Evolutionary conservation across 2,329 filamentous ascomycete species (phyloP).

Genomic region (Cordyceps militaris): DNA sequence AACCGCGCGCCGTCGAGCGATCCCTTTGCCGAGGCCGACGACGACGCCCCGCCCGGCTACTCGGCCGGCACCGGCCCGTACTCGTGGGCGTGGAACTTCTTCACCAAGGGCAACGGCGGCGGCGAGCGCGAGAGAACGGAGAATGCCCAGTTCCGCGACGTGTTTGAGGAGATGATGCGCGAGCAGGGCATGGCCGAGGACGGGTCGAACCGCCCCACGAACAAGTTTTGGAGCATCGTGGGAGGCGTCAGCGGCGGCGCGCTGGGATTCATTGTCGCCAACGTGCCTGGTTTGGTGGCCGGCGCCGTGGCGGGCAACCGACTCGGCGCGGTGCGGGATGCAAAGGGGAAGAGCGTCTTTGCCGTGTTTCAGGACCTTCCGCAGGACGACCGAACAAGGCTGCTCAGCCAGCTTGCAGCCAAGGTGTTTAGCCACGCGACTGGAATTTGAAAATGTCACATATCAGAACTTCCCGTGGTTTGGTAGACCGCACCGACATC

Average conservation of each 20-base stretch:
- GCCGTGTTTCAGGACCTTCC: constrained; percentile 85
- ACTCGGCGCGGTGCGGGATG: constrained; percentile 82
- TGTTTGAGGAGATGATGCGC: constrained; percentile 85
- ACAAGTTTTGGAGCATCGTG: constrained; percentile 78
- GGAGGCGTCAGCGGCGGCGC: constrained; percentile 83
- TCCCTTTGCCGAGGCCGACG: constrained; percentile 41
- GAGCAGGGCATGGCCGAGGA: constrained; percentile 77
- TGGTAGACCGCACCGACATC: too few relatives aligned
- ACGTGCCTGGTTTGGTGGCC: constrained; percentile 80
- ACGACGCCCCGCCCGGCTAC: constrained; percentile 36
- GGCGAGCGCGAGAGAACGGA: constrained; percentile 46
- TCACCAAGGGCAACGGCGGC: constrained; percentile 37
- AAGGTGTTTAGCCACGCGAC: constrained; percentile 81
- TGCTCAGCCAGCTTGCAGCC: constrained; percentile 77
- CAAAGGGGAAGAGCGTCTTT: constrained; percentile 92
- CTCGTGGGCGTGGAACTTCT: constrained; percentile 70
- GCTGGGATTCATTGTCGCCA: constrained; percentile 91
- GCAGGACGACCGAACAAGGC: constrained; percentile 68
- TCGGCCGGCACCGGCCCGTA: constrained; percentile 44
- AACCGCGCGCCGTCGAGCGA: constrained; percentile 26
- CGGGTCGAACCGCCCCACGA: constrained; percentile 50
- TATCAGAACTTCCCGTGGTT: background rate
- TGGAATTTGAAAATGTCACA: constrained; percentile 34
- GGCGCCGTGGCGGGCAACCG: constrained; percentile 90
- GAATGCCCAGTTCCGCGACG: constrained; percentile 77